Conservation (phyloP, 352 stramenopile species). For the Blastocystis sp. region DNA sequence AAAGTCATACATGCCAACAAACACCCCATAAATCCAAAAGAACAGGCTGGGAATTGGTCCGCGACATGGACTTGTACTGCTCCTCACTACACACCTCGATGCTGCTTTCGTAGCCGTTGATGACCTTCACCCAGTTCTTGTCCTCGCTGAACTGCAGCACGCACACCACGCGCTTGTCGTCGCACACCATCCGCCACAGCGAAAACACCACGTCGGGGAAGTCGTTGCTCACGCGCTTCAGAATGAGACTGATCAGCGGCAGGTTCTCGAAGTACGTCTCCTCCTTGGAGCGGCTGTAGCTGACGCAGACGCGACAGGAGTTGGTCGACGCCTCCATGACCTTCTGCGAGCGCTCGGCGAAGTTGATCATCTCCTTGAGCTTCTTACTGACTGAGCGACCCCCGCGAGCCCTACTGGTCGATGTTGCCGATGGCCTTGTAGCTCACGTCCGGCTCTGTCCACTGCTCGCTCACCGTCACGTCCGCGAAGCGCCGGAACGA, state of each 20-base stretch:
- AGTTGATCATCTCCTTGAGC: slow-evolving; percentile 31
- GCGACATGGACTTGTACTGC: not conserved
- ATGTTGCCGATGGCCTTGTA: slow-evolving; percentile 48
- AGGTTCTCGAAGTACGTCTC: slow-evolving; percentile 55
- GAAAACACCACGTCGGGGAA: slow-evolving; percentile 45
- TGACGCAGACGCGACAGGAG: slow-evolving; percentile 4
- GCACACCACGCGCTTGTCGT: slow-evolving; percentile 18
- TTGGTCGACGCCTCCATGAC: not conserved
- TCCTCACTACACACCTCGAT: slow-evolving; percentile 54
- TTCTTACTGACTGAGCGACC: slow-evolving; percentile 13
- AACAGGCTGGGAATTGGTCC: not conserved
- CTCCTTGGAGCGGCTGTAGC: slow-evolving; percentile 11
- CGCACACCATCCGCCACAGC: slow-evolving; percentile 29
- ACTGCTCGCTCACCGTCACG: slow-evolving; percentile 34
- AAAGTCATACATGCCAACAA: slow-evolving; percentile 14
- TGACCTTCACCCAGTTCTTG: slow-evolving; percentile 40
- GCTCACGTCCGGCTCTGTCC: slow-evolving; percentile 48
- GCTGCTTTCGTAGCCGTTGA: slow-evolving; percentile 39
- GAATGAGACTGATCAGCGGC: slow-evolving; percentile 25
- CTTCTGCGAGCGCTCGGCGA: slow-evolving; percentile 42
- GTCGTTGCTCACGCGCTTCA: slow-evolving; percentile 47
- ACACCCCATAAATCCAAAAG: slow-evolving; percentile 7
- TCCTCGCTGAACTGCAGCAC: slow-evolving; percentile 50
- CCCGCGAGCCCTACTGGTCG: not conserved
- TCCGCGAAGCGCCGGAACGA: slow-evolving; percentile 41